Conservation (phyloP, 495 filamentous ascomycete genomes). For the Aspergillus conjunctus region DNA sequence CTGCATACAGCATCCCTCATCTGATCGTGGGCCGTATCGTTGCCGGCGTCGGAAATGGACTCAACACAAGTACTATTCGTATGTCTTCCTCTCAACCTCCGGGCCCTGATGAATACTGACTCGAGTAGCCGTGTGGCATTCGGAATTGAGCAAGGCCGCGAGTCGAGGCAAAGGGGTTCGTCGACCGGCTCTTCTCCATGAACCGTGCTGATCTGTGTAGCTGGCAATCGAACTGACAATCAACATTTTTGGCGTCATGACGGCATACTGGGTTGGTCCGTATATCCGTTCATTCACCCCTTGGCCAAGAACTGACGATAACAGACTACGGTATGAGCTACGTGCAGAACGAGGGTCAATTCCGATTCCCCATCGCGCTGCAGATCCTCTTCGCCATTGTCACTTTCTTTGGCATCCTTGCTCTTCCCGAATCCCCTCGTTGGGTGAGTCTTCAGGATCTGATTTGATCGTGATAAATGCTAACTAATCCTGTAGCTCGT, state of each 20-base stretch:
- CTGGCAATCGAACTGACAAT: conserved; percentile 59
- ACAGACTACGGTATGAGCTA: conserved; percentile 41
- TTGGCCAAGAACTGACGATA: not conserved
- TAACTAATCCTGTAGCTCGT: conserved; percentile 26
- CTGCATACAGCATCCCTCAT: conserved; percentile 52
- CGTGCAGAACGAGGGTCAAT: conserved; percentile 35
- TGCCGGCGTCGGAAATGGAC: conserved; percentile 52
- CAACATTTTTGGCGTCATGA: conserved; percentile 58
- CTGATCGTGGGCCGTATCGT: conserved; percentile 54
- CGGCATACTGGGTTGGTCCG: conserved; percentile 42
- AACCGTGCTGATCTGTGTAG: conserved; percentile 21
- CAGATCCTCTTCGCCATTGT: conserved; percentile 59
- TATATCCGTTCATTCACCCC: not conserved
- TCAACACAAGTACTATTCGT: conserved; percentile 52
- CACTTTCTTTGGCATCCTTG: conserved; percentile 47
- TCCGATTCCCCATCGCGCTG: conserved; percentile 55
- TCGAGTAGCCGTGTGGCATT: conserved; percentile 51
- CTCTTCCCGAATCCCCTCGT: conserved; percentile 58
- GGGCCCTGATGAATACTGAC: not conserved
- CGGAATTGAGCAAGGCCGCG: conserved; percentile 59
- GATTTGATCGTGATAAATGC: too few relatives aligned
- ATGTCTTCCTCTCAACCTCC: conserved; percentile 8
- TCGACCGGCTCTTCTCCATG: not conserved
- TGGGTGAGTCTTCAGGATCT: conserved; percentile 29
- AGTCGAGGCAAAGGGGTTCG: conserved; percentile 65